Evolutionary conservation across 1,139 yeast species (phyloP), one percentile per base, ranked within the genome.

Genomic region (Yamadazyma atmosphaerica): DNA sequence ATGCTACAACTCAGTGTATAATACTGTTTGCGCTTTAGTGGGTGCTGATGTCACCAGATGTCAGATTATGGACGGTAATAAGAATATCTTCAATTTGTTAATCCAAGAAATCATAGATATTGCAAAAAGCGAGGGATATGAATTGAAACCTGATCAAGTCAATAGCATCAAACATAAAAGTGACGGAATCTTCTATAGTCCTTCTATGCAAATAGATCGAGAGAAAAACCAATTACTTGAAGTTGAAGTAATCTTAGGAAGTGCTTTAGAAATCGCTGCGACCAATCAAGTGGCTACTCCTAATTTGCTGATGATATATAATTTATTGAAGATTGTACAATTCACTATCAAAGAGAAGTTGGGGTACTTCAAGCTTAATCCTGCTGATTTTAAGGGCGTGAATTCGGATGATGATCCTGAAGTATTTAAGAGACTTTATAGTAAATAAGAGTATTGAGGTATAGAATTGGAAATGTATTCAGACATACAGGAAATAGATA

Each of bases 151-250:
- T 26, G 65, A 60, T 4, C 59, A 65, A 32, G 69, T 73, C 40
- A 73, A 77, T 15, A 58, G 52, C 42, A 78, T 79, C 72, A 59
- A 79, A 37, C 75, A 74, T 50, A 68, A 78, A 31, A 85, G 83
- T 42, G 85, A 80, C 49, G 86, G 86, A 3, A 61, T 71, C 23
- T 81, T 78, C 63, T 83, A 81, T 55, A 63, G 74, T 28, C 92
- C 92, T 1, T 82, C 89, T 14, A 84, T 83, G 89, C 72, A 79
- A 47, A 80, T 85, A 11, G 95, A 85, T 56, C 68, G 74, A 22
- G 73, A 85, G 42, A 83, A 83, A 58, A 79, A 80, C 15, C 84
- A 83, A 51, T 80, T 81, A 41, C 72, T 84, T 53, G 95, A 86
- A 58, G 62, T 82, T 37, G 89, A 84, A 52, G 79, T 78, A 16